phyloP scores from a whole-genome alignment of 139 green algal species.

The Raphidocelis subcapitata region DNA sequence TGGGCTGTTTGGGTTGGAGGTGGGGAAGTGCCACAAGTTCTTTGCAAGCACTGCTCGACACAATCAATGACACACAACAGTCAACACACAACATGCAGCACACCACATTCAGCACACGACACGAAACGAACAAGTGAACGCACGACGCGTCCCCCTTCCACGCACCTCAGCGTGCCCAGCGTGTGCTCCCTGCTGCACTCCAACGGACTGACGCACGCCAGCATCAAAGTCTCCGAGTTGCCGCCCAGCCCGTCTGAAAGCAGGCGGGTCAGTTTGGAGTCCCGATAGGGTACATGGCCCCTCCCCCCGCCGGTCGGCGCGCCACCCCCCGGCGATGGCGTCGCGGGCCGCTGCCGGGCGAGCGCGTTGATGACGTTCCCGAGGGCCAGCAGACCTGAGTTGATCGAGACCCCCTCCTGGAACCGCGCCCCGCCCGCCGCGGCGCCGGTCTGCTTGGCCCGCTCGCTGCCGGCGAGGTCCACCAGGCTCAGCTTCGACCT shows the following conservation, averaged over 20 bases:
- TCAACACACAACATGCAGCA: too few species aligned
- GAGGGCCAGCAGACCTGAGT: constrained; percentile 62
- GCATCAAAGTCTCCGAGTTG: constrained; percentile 77
- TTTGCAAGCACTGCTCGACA: too few species aligned
- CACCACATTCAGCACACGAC: too few species aligned
- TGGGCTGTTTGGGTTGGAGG: too few species aligned
- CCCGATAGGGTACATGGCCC: constrained; percentile 90
- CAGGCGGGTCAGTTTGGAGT: constrained; percentile 92
- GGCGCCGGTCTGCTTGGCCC: constrained; percentile 49
- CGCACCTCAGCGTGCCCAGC: too few species aligned
- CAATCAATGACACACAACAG: too few species aligned
- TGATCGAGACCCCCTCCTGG: constrained; percentile 52
- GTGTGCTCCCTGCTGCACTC: too few species aligned
- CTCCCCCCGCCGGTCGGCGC: constrained; percentile 16
- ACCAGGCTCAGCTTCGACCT: constrained; percentile 73
- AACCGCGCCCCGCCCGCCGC: constrained; percentile 34
- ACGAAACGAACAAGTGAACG: too few species aligned
- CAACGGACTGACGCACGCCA: background rate
- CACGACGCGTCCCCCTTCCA: too few species aligned
- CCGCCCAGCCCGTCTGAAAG: constrained; percentile 89
- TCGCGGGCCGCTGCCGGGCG: constrained; percentile 21
- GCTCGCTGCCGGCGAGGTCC: constrained; percentile 72
- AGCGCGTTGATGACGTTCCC: constrained; percentile 82
- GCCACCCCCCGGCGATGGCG: background rate
- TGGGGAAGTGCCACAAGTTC: too few species aligned